phyloP scores from a whole-genome alignment of 176 grass and related monocot species.

The Zizania latifolia region DNA sequence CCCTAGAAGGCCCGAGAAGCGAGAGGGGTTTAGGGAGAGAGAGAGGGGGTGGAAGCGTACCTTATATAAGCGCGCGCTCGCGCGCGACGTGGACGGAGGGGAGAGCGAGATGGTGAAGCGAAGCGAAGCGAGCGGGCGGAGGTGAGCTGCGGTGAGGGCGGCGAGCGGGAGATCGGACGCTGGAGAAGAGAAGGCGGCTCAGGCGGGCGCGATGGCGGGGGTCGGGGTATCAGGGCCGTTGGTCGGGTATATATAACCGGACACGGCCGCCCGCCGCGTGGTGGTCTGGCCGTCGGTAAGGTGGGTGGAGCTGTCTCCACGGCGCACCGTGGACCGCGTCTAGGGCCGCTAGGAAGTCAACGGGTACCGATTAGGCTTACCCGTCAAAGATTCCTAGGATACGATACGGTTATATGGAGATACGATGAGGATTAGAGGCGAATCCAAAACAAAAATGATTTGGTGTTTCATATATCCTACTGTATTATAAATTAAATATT shows the following conservation, averaged over 20 bases:
- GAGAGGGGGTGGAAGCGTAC: slow-evolving; percentile 21
- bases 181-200: slow-evolving; percentile 62
- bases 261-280: slow-evolving; percentile 16
- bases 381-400: too few relatives aligned
- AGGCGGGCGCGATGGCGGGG: slow-evolving; percentile 44
- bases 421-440: too few relatives aligned
- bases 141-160: slow-evolving; percentile 28
- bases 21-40: neutral
- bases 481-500: too few relatives aligned
- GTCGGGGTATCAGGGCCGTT: slow-evolving; percentile 51
- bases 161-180: slow-evolving; percentile 67
- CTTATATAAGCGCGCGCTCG: slow-evolving; percentile 34
- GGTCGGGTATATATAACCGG: slow-evolving; percentile 33
- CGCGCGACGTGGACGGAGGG: slow-evolving; percentile 29
- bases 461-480: too few relatives aligned
- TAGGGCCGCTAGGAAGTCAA: too few relatives aligned
- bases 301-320: neutral
- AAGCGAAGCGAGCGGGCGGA: slow-evolving; percentile 1
- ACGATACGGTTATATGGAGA: too few relatives aligned
- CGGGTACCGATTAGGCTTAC: too few relatives aligned
- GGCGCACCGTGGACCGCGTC: too few relatives aligned
- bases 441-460: too few relatives aligned
- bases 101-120: slow-evolving; percentile 26
- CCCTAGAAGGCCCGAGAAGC: neutral
- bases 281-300: neutral